Percentiles rank a stretch among this genome's conserved stretches.
Evolutionary conservation across 169 alveolate genomes (phyloP).

Genomic region (Theileria sp.): DNA sequence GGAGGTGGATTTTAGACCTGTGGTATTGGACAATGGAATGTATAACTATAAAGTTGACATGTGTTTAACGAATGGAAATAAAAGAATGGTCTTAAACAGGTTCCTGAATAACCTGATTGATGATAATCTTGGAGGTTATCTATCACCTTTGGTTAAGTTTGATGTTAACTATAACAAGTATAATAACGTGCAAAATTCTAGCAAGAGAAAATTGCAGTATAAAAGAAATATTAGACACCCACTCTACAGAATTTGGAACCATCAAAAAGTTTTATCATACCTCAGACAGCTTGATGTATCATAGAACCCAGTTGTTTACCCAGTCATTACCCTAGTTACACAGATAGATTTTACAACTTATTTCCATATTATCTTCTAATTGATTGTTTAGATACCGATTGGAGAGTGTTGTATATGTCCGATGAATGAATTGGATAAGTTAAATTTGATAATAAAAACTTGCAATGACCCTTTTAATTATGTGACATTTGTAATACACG

Average conservation of each 20-base stretch:
- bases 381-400: constrained; percentile 45
- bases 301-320: too few relatives aligned
- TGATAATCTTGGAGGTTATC: constrained; percentile 29
- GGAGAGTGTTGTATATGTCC: constrained; percentile 81
- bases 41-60: constrained; percentile 56
- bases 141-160: constrained; percentile 56
- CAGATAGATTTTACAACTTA: too few relatives aligned
- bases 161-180: constrained; percentile 59
- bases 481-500: constrained; percentile 72
- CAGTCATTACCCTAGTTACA: background rate
- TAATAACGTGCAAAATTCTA: constrained; percentile 17
- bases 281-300: constrained; percentile 45
- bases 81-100: constrained; percentile 31
- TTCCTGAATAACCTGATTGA: constrained; percentile 24
- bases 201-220: constrained; percentile 56
- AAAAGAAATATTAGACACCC: constrained; percentile 64
- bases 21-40: constrained; percentile 29
- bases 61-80: constrained; percentile 56
- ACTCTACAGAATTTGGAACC: constrained; percentile 62
- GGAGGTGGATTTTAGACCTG: constrained; percentile 48
- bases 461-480: constrained; percentile 73
- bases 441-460: constrained; percentile 73
- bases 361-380: background rate
- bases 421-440: constrained; percentile 68
- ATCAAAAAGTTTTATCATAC: constrained; percentile 49